Base-by-base conservation (phyloP, 208 protist species). In the Porcisia deanei region DNA sequence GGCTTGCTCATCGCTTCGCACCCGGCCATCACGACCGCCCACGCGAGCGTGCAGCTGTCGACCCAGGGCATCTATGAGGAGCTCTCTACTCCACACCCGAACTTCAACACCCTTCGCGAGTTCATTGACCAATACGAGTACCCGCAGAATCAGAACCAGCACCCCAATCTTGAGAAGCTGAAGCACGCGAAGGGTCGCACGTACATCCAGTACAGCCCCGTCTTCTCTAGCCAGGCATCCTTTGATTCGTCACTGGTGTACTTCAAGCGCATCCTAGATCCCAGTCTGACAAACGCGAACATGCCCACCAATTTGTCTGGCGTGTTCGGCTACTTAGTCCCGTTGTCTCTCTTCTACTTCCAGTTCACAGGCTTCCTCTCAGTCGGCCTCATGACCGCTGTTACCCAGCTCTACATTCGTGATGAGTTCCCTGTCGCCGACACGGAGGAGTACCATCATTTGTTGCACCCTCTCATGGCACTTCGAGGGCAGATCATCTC, bases 351-450 rank as follows among this genome's bases (percentile, higher is more conserved):
- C 55, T 95, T 93, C 83, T 97, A 91, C 81, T 92, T 95, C 74
- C 91, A 94, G 85, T 94, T 89, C 76, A 69, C 77, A 25, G 93
- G 93, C 25, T 72, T 95, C 43, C 88, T 97, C 30, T 93, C 90
- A 3, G 91, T 95, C 20, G 82, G 86, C 80, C 84, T 95, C 73
- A 95, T 94, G 91, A 94, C 89, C 22, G 88, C 89, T 22, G 81
- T 94, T 47, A 93, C 93, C 30, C 93, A 97, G 79, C 82, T 87
- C 30, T 97, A 97, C 85, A 90, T 95, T 73, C 82, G 88, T 37
- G 91, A 97, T 78, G 90, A 92, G 58, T 87, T 85, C 63, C 93
- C 93, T 6, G 83, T 95, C 39, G 84, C 84, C 55, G 93, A 97
- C 73, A 91, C 91, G 34, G 69, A 83, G 67, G 88, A 94, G 73